Evolutionary conservation across 1,139 yeast species (phyloP).

Genomic region (Candida sojae): DNA sequence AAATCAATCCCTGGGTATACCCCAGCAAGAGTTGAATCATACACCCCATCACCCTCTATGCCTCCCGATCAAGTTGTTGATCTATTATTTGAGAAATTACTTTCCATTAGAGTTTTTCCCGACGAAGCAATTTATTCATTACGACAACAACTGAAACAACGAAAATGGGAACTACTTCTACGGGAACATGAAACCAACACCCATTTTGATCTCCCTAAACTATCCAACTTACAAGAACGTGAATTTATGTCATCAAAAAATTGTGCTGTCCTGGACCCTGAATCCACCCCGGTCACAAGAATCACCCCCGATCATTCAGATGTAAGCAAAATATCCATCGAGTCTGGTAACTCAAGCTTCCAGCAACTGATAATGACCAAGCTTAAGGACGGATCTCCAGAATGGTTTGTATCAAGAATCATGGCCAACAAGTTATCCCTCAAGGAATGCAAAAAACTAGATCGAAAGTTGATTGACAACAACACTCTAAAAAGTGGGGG

Average conservation of each 20-base stretch:
- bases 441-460: slow-evolving; percentile 38
- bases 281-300: slow-evolving; percentile 8
- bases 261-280: too few species aligned
- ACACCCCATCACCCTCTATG: slow-evolving; percentile 27
- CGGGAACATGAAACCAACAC: slow-evolving; percentile 43
- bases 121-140: slow-evolving; percentile 34
- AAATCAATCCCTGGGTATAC: slow-evolving; percentile 10
- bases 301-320: slow-evolving; percentile 6
- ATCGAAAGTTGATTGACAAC: slow-evolving; percentile 31
- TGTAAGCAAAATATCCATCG: slow-evolving; percentile 10
- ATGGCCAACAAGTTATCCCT: slow-evolving; percentile 36
- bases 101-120: slow-evolving; percentile 41
- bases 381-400: slow-evolving; percentile 43
- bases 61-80: slow-evolving; percentile 42
- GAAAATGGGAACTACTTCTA: slow-evolving; percentile 51
- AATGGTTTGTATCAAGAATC: slow-evolving; percentile 43
- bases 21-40: too few species aligned
- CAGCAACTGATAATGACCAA: slow-evolving; percentile 10
- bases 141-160: slow-evolving; percentile 31
- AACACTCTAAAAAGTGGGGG: slow-evolving; percentile 19
- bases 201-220: slow-evolving; percentile 33
- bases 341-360: slow-evolving; percentile 8
- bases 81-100: slow-evolving; percentile 37
- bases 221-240: slow-evolving; percentile 11
- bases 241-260: background rate